Base-by-base conservation (phyloP, 495 filamentous ascomycete species). In the Aspergillus steynii region DNA sequence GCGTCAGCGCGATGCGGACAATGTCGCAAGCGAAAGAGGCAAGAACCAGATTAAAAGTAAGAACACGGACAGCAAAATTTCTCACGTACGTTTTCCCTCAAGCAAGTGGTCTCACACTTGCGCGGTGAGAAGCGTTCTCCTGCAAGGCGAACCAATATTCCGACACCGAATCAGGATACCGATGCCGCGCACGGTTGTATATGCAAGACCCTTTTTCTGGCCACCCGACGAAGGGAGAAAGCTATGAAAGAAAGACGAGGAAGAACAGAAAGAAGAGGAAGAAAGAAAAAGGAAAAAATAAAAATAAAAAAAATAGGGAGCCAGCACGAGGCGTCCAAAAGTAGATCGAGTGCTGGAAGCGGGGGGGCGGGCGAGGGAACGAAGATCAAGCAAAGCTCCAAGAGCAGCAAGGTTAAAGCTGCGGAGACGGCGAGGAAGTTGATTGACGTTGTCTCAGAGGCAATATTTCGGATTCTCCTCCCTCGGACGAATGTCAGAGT, bases 181-280 rank as follows among this genome's bases (percentile, higher is more conserved):
- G 37, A 37, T 37, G 34, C 34, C 34, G 34, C 34, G 34, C 34
- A 37, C 34, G 34, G 34, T 4, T 14, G 37, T 42, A 42, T 42
- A 12, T 20, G 1, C 5, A 42, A 42, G 9, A 12, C 3, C 37
- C 37, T 4, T 42, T 42, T 42, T 42, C 37, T 15, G 4, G 37
- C 37, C 37, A 42, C 37, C 37, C 37, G 37, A 42, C 12, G 10
- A 42, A 42, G 37, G 10, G 37, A 12, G 37, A 42, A 34, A 34
- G 6, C 9, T 34, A 9, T 34, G 46, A 32, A 57, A 57, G 52
- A 29, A 53, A 59, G 25, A 37, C 50, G 53, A 46, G 31, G 29
- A 53, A 32, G 7, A 58, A 14, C 7, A 42, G 53, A 60, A 54
- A 5, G 47, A 54, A 52, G 12, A 50, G 26, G 49, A 58, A 20